These are phyloP conservation scores for Phytophthora podocarpi DNA, from an alignment of 352 stramenopile genomes.

Conservation along the genomic window DNA sequence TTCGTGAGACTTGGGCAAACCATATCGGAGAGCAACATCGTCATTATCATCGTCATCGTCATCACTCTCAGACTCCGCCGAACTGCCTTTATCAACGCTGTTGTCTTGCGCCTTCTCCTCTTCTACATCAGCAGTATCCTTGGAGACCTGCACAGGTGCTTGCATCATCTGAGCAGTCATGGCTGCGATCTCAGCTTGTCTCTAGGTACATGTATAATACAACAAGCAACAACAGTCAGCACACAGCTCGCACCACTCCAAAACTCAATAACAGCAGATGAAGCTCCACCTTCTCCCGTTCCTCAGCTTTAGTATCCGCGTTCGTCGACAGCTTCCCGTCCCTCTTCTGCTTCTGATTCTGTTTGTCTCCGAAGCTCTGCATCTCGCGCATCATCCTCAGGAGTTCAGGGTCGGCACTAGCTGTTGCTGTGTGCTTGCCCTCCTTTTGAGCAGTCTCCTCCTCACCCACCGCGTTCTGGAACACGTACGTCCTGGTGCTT, in stretches of 20 bases:
- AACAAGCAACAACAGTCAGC: slow-evolving; percentile 10
- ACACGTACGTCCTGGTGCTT: slow-evolving; percentile 66
- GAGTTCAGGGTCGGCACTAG: slow-evolving; percentile 24
- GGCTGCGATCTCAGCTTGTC: slow-evolving; percentile 67
- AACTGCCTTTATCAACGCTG: slow-evolving; percentile 11
- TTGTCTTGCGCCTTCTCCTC: background rate
- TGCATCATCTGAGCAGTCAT: slow-evolving; percentile 83
- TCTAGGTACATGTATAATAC: slow-evolving; percentile 36
- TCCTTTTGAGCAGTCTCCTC: slow-evolving; percentile 1
- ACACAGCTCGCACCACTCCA: background rate
- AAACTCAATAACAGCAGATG: background rate
- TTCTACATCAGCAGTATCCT: background rate
- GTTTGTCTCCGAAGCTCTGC: slow-evolving; percentile 52
- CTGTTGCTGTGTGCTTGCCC: background rate
- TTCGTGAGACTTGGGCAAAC: slow-evolving; percentile 73
- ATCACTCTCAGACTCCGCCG: slow-evolving; percentile 31
- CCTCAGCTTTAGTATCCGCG: slow-evolving; percentile 13
- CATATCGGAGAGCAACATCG: slow-evolving; percentile 70
- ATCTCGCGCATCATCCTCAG: slow-evolving; percentile 50
- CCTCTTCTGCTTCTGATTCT: slow-evolving; percentile 13
- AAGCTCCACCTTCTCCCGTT: slow-evolving; percentile 43
- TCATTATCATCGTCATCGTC: slow-evolving; percentile 52
- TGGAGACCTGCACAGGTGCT: slow-evolving; percentile 22
- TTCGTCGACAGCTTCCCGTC: background rate
- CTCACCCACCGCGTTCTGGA: slow-evolving; percentile 33